Evolutionary conservation across 1,284 basidiomycete species (phyloP).

Genomic region (Gomphus bonarii): DNA sequence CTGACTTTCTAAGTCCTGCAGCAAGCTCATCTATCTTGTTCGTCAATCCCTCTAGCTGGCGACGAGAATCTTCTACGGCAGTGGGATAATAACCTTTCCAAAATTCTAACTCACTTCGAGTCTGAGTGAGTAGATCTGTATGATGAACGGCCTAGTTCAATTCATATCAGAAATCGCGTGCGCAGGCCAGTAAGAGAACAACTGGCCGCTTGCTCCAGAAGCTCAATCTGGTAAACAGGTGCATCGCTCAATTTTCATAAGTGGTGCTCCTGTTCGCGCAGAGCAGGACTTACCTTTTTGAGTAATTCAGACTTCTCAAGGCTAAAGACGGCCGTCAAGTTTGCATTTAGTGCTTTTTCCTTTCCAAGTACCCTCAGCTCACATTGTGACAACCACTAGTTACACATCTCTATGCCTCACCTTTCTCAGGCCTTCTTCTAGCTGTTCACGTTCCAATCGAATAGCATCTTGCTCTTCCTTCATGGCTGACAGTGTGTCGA

Average conservation of each 20-base stretch:
- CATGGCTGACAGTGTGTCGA: not conserved
- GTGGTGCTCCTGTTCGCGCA: not conserved
- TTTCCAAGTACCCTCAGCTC: not conserved
- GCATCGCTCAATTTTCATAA: not conserved
- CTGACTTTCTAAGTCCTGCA: not conserved
- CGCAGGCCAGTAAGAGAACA: not conserved
- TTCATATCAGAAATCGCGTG: not conserved
- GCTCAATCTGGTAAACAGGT: not conserved
- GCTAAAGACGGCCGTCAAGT: not conserved
- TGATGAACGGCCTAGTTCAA: not conserved
- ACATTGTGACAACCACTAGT: not conserved
- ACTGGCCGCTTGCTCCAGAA: conserved; percentile 2
- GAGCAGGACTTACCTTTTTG: not conserved
- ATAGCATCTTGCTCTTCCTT: not conserved
- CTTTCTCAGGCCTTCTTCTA: not conserved
- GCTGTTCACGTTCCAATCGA: not conserved
- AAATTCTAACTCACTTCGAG: not conserved
- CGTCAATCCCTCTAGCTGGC: not conserved
- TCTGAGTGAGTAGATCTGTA: not conserved
- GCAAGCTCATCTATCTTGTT: not conserved
- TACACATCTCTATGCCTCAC: not conserved
- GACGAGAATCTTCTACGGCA: not conserved
- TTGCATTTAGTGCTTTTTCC: not conserved
- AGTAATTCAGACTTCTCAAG: not conserved
- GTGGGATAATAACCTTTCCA: not conserved